phyloP scores from a whole-genome alignment of 306 rosid genomes.

The Corylus avellana region DNA sequence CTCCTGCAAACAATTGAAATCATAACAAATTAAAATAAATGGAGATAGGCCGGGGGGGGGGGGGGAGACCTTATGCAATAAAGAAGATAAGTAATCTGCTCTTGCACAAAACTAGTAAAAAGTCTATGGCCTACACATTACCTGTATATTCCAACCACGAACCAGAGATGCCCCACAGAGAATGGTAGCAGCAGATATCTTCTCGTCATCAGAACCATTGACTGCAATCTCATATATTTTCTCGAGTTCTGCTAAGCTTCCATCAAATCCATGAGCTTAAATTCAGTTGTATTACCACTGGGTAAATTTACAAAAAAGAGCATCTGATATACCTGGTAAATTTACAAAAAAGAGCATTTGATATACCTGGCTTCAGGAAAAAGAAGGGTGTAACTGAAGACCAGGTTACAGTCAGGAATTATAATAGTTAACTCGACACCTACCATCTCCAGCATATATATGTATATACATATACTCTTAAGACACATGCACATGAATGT shows the following conservation, averaged over 20 bases:
- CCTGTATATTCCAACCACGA: slow-evolving; percentile 98
- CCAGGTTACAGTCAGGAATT: slow-evolving; percentile 29
- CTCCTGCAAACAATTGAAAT: slow-evolving; percentile 63
- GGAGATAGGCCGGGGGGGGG: background rate
- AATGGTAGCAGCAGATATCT: slow-evolving; percentile 81
- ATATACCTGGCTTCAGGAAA: slow-evolving; percentile 48
- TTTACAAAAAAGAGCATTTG: slow-evolving; percentile 36
- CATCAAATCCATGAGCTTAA: slow-evolving; percentile 77
- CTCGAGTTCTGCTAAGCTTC: slow-evolving; percentile 96
- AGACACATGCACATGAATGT: background rate
- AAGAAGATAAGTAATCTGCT: slow-evolving; percentile 9
- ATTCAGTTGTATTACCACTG: slow-evolving; percentile 56
- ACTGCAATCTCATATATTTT: slow-evolving; percentile 79
- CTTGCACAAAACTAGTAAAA: slow-evolving; percentile 5
- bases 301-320: slow-evolving; percentile 40
- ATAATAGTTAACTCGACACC: slow-evolving; percentile 26
- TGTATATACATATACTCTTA: background rate
- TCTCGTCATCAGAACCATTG: slow-evolving; percentile 86
- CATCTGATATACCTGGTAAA: slow-evolving; percentile 48
- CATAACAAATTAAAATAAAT: slow-evolving; percentile 6
- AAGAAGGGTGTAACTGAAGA: slow-evolving; percentile 47
- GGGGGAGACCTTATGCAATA: slow-evolving; percentile 24
- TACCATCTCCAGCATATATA: slow-evolving; percentile 27
- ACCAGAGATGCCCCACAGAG: slow-evolving; percentile 86
- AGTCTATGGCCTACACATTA: slow-evolving; percentile 26